Base-by-base conservation (phyloP, 1,284 basidiomycete genomes). In the Heimioporus retisporus region DNA sequence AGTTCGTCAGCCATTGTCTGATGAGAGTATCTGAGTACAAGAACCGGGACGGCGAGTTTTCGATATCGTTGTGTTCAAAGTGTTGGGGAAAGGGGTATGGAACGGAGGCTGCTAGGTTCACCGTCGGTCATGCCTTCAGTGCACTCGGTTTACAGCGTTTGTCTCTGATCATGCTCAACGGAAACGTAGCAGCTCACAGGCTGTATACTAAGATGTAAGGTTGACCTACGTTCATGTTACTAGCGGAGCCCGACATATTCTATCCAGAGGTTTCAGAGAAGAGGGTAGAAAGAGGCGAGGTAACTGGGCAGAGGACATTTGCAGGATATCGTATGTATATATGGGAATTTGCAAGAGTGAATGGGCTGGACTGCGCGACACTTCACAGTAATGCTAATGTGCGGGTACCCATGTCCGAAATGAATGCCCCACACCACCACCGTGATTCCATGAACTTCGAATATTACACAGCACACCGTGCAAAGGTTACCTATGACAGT, bases 271-370 rank as follows among this genome's bases (percentile, higher is more conserved):
- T 28, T 72, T 73, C 55, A 55, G n/a, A 59, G 71, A 65, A 40
- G 69, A 69, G 21, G 69, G 59, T 23, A 72, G 65, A 31, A 73
- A 71, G 57, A 65, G 61, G 44, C 55, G 64, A 54, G 69, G 71
- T 0, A 69, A 66, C 54, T 69, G 71, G 71, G 48, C 21, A 21
- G 64, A 73, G 59, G 69, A 23, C 50, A 44, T 23, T 65, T 66
- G 69, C 69, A 73, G 35, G 63, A 71, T n/a, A 73, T 71, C 23
- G 58, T 71, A 60, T 55, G 58, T 71, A 60, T 55, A 64, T n/a
- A 73, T 68, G 71, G 64, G 69, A 8, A 55, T 71, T 18, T 61
- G 44, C 59, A 71, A 56, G 71, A 55, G 28, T 28, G 54, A 55
- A 59, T 65, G 67, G 67, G 10, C 40, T 7, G 54, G 60, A 21